Conservation (phyloP, 345 rosid genomes). For the Brassica nigra region DNA sequence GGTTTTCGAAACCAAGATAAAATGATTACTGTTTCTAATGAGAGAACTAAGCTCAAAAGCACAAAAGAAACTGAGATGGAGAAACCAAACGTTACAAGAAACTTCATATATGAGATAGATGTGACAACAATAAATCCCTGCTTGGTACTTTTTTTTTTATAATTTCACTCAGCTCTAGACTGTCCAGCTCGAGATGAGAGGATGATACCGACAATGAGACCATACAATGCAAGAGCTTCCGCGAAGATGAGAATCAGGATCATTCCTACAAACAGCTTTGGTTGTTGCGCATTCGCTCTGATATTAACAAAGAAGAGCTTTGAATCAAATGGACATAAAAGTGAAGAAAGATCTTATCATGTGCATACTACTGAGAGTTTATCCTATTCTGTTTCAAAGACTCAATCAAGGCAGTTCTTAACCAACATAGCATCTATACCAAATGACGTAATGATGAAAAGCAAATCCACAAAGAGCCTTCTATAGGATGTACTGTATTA, state of each 20-base stretch:
- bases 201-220: slow-evolving; percentile 88
- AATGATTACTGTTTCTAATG: neutral
- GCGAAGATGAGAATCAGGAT: slow-evolving; percentile 94
- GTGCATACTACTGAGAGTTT: neutral
- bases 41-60: neutral
- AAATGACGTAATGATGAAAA: neutral
- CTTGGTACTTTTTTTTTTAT: neutral
- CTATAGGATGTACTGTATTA: neutral
- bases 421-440: neutral
- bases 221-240: slow-evolving; percentile 86
- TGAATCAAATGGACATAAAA: neutral
- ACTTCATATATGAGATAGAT: slow-evolving; percentile 11
- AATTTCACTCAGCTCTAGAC: slow-evolving; percentile 67
- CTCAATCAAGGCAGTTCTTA: neutral
- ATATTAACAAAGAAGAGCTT: slow-evolving; percentile 5
- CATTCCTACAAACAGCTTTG: slow-evolving; percentile 91
- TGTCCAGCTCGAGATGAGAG: slow-evolving; percentile 91
- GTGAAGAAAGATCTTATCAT: neutral
- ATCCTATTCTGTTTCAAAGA: neutral
- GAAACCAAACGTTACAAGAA: slow-evolving; percentile 1
- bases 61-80: neutral
- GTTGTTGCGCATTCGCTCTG: slow-evolving; percentile 93
- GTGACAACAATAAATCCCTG: neutral
- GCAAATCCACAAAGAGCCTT: neutral
- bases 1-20: neutral